Evolutionary conservation across 2,329 filamentous ascomycete species (phyloP).

Genomic region (Stachybotrys chartarum): DNA sequence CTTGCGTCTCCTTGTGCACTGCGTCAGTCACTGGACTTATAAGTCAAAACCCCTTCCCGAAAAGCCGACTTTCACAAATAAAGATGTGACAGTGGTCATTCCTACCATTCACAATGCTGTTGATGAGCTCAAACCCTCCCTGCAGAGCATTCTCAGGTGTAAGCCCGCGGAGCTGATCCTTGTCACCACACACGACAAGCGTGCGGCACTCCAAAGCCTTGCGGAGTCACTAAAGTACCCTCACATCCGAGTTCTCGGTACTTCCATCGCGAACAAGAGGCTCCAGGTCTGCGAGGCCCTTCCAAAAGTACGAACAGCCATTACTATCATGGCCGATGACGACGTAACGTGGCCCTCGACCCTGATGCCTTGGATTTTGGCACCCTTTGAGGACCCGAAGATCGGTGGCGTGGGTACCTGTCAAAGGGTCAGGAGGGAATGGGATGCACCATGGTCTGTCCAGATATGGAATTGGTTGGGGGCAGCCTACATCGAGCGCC

Average conservation of each 20-base stretch:
- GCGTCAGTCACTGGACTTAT: slow-evolving; percentile 79
- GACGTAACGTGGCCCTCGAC: slow-evolving; percentile 89
- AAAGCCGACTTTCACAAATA: slow-evolving; percentile 69
- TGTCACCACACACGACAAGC: slow-evolving; percentile 79
- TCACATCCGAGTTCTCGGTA: slow-evolving; percentile 66
- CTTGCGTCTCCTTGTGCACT: slow-evolving; percentile 75
- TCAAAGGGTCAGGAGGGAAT: slow-evolving; percentile 71
- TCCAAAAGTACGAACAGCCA: slow-evolving; percentile 71
- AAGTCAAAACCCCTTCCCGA: slow-evolving; percentile 75
- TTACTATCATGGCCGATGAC: slow-evolving; percentile 92
- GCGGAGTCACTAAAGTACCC: slow-evolving; percentile 51
- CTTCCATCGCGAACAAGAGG: slow-evolving; percentile 87
- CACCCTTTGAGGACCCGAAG: slow-evolving; percentile 76
- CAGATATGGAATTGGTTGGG: slow-evolving; percentile 83
- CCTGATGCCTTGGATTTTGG: slow-evolving; percentile 83
- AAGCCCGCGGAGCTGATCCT: slow-evolving; percentile 69
- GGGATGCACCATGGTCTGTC: slow-evolving; percentile 49
- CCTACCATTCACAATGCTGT: slow-evolving; percentile 86
- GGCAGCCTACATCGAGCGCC: slow-evolving; percentile 83
- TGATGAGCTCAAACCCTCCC: slow-evolving; percentile 73
- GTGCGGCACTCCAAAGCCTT: slow-evolving; percentile 60
- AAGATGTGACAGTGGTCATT: slow-evolving; percentile 90
- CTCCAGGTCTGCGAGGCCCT: slow-evolving; percentile 89
- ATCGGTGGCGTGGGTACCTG: slow-evolving; percentile 92
- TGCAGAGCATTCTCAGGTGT: slow-evolving; percentile 69